Percentiles rank a stretch among this genome's conserved stretches.
These are phyloP conservation scores for Biancaea sappan DNA, from an alignment of 306 rosid species.

Conservation along the genomic window DNA sequence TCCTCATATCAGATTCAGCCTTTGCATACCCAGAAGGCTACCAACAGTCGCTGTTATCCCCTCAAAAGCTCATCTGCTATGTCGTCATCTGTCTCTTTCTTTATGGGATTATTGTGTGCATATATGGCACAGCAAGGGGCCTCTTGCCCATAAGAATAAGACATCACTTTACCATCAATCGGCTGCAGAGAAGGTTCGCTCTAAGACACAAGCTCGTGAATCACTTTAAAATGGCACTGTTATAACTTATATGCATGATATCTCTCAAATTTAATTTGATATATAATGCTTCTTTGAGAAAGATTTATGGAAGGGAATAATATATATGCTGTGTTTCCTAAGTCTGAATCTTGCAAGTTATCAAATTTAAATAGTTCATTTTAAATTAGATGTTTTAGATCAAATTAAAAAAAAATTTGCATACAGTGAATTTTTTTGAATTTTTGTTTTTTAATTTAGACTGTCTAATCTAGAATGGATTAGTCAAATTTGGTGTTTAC, in stretches of 20 bases:
- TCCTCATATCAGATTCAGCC: neutral
- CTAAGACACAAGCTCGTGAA: neutral
- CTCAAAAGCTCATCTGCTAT: too few species aligned
- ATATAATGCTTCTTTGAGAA: neutral
- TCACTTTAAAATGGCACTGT: slow-evolving; percentile 34
- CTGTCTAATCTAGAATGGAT: too few species aligned
- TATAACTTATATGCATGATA: neutral
- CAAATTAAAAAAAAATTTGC: too few species aligned
- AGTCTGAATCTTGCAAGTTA: too few species aligned
- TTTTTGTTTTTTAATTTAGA: too few species aligned
- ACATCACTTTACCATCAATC: neutral
- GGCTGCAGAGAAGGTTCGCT: neutral
- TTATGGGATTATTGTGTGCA: neutral
- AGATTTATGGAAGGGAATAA: neutral
- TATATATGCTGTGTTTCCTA: too few species aligned
- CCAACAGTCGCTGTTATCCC: too few species aligned
- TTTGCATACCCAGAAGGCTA: too few species aligned
- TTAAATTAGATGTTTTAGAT: too few species aligned
- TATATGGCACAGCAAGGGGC: neutral
- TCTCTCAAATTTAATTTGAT: neutral
- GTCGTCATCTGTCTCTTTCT: neutral
- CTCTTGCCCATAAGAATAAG: neutral
- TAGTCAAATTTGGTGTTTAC: slow-evolving; percentile 11
- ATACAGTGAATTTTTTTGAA: too few species aligned
- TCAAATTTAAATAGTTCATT: too few species aligned